Conservation (phyloP, 139 green algal species). For the Closterium sp. region DNA sequence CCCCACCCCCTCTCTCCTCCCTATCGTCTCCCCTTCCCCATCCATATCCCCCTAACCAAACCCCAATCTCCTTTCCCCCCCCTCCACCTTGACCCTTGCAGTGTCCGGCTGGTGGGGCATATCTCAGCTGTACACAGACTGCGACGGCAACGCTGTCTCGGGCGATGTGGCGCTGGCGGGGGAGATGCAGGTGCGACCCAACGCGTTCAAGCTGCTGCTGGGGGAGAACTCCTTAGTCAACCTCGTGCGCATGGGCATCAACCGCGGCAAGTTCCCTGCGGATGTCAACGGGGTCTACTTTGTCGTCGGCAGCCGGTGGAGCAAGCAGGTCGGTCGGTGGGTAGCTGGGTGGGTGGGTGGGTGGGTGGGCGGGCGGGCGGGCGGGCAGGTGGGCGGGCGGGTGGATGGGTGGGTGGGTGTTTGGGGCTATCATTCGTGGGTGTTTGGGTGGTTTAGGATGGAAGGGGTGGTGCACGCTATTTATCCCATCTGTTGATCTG, state of each 20-base stretch:
- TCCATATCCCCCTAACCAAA: no score
- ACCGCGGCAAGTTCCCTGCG: background rate
- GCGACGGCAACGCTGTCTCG: background rate
- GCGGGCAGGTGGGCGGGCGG: background rate
- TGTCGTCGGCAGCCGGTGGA: background rate
- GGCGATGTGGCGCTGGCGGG: background rate
- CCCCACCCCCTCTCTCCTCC: no score
- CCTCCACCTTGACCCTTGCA: no score
- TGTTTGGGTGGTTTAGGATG: no score
- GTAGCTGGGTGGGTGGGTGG: no score
- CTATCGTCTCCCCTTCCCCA: no score
- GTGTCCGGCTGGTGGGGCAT: background rate
- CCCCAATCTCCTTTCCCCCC: no score
- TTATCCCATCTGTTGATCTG: no score
- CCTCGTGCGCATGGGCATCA: background rate
- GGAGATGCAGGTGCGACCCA: background rate
- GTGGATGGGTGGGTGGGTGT: background rate
- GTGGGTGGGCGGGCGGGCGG: background rate
- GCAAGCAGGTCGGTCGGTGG: background rate
- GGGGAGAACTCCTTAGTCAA: background rate
- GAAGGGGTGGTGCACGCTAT: no score
- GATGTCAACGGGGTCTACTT: constrained; percentile 26
- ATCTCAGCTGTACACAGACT: background rate
- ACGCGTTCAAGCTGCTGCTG: background rate
- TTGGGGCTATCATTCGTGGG: no score